These are phyloP conservation scores for Penicillium canescens DNA, from an alignment of 495 filamentous ascomycete genomes.

Conservation along the genomic window DNA sequence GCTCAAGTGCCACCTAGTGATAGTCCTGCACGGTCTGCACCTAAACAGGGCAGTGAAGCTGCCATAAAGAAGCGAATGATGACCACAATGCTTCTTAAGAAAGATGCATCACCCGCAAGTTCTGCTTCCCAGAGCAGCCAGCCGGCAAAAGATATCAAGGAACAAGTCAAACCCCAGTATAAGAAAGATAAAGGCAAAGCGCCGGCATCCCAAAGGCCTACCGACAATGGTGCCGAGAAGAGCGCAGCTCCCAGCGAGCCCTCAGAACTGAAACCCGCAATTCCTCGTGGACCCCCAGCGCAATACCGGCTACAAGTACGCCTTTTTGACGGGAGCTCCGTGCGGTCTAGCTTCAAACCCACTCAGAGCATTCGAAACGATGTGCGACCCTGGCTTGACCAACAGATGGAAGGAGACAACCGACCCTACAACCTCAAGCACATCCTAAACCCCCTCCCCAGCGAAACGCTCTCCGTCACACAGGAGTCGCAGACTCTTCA, in stretches of 20 bases:
- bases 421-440: conserved; percentile 82
- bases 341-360: conserved; percentile 69
- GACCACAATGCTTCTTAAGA: background rate
- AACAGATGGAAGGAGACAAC: conserved; percentile 44
- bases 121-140: background rate
- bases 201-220: conserved; percentile 9
- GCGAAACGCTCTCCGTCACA: conserved; percentile 64
- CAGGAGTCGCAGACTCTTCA: conserved; percentile 71
- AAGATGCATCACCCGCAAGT: background rate
- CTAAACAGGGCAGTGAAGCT: background rate
- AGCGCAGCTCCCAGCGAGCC: conserved; percentile 6
- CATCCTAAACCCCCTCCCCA: conserved; percentile 76
- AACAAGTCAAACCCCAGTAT: background rate
- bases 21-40: background rate
- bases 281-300: conserved; percentile 28
- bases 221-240: conserved; percentile 15
- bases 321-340: conserved; percentile 78
- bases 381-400: conserved; percentile 78
- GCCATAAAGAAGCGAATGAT: background rate
- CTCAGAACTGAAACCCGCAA: conserved; percentile 10
- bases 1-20: background rate
- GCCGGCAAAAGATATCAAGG: background rate
- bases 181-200: conserved; percentile 10
- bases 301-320: conserved; percentile 72
- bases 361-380: conserved; percentile 61